These are phyloP conservation scores for Cladosporium velox DNA, from an alignment of 2,329 filamentous ascomycete species.

Conservation along the genomic window DNA sequence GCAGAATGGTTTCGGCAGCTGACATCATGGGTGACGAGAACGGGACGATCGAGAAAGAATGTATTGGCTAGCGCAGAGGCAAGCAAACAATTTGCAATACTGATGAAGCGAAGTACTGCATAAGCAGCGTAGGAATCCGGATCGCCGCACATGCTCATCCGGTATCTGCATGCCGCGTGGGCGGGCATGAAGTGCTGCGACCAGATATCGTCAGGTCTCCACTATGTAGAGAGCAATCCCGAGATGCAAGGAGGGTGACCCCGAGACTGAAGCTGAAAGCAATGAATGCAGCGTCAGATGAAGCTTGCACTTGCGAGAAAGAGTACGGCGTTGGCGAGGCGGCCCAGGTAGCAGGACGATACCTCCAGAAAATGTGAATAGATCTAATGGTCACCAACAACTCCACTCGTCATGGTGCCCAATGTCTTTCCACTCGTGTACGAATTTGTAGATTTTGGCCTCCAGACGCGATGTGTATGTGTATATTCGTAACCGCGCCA, in stretches of 20 bases:
- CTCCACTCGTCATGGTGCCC: not conserved
- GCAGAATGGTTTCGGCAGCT: constrained; percentile 10
- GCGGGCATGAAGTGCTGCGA: not conserved
- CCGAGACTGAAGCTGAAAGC: not conserved
- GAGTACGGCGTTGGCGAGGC: not conserved
- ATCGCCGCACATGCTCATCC: not conserved
- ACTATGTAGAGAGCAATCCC: not conserved
- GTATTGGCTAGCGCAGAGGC: not conserved
- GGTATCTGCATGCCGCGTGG: not conserved
- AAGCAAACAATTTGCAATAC: not conserved
- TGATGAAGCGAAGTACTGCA: not conserved
- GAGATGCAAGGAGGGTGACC: not conserved
- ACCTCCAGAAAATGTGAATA: not conserved
- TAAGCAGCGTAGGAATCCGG: not conserved
- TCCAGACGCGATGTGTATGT: not conserved
- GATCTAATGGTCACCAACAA: not conserved
- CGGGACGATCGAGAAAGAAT: not conserved
- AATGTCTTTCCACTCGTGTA: not conserved
- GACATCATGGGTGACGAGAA: not conserved
- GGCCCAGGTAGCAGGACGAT: not conserved
- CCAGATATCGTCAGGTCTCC: not conserved
- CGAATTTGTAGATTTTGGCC: too few species aligned
- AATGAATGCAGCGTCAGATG: not conserved
- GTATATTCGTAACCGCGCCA: not conserved
- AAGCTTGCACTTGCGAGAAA: not conserved